Evolutionary conservation across 441 rosid species (phyloP), one percentile per base, ranked within the genome.

Genomic region (Lepidium campestre): DNA sequence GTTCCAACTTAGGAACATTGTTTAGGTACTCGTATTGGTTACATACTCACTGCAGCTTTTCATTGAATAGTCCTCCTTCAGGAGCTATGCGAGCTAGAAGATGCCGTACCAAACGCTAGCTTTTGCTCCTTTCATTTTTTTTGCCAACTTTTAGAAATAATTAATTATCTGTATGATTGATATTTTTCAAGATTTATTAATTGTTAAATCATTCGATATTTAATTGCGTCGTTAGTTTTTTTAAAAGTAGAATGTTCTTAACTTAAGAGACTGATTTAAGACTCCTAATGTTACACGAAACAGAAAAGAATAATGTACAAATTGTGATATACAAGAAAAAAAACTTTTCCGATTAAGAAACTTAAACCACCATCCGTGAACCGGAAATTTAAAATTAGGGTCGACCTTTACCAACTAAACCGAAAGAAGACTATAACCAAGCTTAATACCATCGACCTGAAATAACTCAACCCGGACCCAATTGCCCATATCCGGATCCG

Each of bases 91-190:
- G 66, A 71, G 87, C 62, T 25, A 78, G 79, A 67, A 66, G 69
- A 50, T 93, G 97, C 85, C 81, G 29, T 74, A 88, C 94, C n/a
- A 85, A 83, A 82, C 96, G 87, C 40, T 91, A 81, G 15, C 67
- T 50, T 44, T 72, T 57, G 39, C 52, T 41, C 17, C 5, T 50
- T 6, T 47, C 8, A 11, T 25, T 13, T 37, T 67, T 55, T 17
- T 57, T 4, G 39, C 5, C 49, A 34, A 14, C 5, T 40, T 29
- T 64, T 59, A 50, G 67, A 59, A 58, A 65, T 64, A 64, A 64
- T 57, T 41, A 9, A 55, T 39, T 15, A 50, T 37, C 37, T 63
- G 59, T 64, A 39, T 27, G 59, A 57, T 57, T 64, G 47, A 36
- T 48, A 14, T 7, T 25, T 7, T 25, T 19, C 19, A 10, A 37